A percentile compares a stretch with the other conserved stretches of the same genome.
Conservation (phyloP, 2,329 filamentous ascomycete species). For the Ophiosphaerella herpotricha region DNA sequence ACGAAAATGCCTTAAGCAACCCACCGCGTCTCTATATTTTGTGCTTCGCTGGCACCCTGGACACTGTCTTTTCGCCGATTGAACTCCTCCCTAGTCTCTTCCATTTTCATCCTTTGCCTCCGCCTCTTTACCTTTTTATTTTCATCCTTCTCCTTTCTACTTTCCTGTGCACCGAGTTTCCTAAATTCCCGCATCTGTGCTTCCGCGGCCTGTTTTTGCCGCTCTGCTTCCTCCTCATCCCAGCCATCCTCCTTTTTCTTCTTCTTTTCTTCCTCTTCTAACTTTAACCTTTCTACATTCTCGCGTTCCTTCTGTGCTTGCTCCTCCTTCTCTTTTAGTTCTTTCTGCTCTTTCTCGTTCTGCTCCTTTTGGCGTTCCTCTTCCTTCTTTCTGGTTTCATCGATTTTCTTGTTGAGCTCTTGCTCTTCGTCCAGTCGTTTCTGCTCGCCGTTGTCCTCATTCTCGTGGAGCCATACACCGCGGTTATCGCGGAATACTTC, state of each 20-base stretch:
- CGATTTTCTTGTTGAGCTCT: slow-evolving; percentile 13
- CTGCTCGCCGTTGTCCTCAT: slow-evolving; percentile 21
- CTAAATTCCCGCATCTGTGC: neutral
- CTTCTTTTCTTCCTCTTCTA: slow-evolving; percentile 4
- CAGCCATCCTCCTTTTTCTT: slow-evolving; percentile 3
- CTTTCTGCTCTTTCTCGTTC: slow-evolving; percentile 14
- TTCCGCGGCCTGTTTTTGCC: neutral
- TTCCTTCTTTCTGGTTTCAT: slow-evolving; percentile 20
- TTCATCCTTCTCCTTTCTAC: too few species aligned
- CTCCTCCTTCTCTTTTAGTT: slow-evolving; percentile 12
- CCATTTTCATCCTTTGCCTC: too few species aligned
- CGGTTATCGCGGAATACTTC: slow-evolving; percentile 55
- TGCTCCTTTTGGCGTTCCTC: slow-evolving; percentile 5
- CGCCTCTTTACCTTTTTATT: too few species aligned
- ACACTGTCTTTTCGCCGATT: too few species aligned
- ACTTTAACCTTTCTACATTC: slow-evolving; percentile 4
- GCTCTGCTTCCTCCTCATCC: slow-evolving; percentile 7
- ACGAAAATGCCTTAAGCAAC: too few species aligned
- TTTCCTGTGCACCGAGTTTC: too few species aligned
- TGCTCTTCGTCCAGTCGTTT: slow-evolving; percentile 17
- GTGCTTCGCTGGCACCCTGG: too few species aligned
- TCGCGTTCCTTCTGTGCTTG: slow-evolving; percentile 6
- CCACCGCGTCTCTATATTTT: too few species aligned
- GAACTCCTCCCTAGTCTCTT: too few species aligned
- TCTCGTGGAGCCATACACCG: slow-evolving; percentile 47